These are phyloP conservation scores for Mangifera indica DNA, from an alignment of 345 rosid genomes.

Conservation along the genomic window DNA sequence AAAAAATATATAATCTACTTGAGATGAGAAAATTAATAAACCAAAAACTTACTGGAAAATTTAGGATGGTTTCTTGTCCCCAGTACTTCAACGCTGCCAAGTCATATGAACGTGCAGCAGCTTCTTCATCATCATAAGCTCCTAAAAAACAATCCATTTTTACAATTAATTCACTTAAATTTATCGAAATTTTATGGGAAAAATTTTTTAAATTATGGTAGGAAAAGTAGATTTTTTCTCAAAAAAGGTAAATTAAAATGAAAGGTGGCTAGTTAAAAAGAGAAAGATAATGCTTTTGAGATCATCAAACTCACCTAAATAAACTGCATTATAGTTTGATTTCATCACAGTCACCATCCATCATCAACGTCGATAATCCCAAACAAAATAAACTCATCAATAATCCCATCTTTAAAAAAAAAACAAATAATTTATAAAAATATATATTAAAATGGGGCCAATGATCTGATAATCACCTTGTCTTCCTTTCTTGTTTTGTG, in stretches of 20 bases:
- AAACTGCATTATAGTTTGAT: conserved; percentile 41
- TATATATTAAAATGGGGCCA: neutral
- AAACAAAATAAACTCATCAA: neutral
- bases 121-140: conserved; percentile 86
- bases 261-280: neutral
- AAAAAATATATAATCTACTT: neutral
- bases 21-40: neutral
- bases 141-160: conserved; percentile 34
- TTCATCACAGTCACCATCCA: conserved; percentile 23
- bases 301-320: conserved; percentile 43
- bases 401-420: neutral
- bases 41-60: conserved; percentile 59
- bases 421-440: neutral
- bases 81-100: conserved; percentile 94
- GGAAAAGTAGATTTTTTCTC: neutral
- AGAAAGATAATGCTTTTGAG: neutral
- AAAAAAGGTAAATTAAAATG: neutral
- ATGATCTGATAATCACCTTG: conserved; percentile 43
- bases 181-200: neutral
- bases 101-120: conserved; percentile 96
- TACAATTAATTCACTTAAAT: neutral
- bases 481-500: conserved; percentile 63
- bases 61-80: conserved; percentile 84
- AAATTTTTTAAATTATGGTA: too few species aligned
- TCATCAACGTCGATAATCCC: neutral